Percentiles rank a stretch among this genome's conserved stretches.
Conservation (phyloP, 106 monocot species). For the Dactylorhiza incarnata region DNA sequence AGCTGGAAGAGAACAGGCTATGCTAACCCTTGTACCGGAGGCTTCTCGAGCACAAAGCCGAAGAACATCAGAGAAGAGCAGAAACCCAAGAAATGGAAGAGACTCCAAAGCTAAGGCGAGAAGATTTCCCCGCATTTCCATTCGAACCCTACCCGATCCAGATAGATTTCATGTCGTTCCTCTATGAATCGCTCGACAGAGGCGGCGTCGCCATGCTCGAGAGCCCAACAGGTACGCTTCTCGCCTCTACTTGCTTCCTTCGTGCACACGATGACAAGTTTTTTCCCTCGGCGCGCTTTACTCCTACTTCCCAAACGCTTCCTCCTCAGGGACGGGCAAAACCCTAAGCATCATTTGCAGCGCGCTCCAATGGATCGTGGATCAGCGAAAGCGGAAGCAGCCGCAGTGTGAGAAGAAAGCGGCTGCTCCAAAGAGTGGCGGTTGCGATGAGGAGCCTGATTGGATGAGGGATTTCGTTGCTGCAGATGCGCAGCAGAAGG, state of each 20-base stretch:
- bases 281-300: not conserved
- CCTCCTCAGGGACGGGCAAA: constrained; percentile 69
- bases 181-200: constrained; percentile 67
- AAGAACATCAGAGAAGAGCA: not conserved
- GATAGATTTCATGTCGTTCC: constrained; percentile 83
- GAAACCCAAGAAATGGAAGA: constrained; percentile 8
- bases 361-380: constrained; percentile 85
- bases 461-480: constrained; percentile 84
- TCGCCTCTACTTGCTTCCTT: not conserved
- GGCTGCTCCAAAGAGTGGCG: not conserved
- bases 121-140: constrained; percentile 79
- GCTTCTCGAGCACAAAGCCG: not conserved
- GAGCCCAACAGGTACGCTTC: constrained; percentile 71
- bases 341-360: constrained; percentile 98
- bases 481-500: not conserved
- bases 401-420: not conserved
- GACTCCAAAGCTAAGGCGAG: constrained; percentile 16
- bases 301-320: not conserved
- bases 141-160: constrained; percentile 93
- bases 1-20: not conserved
- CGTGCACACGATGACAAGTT: not conserved
- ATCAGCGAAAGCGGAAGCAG: constrained; percentile 23
- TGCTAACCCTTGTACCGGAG: no score
- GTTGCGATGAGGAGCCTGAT: constrained; percentile 68
- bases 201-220: constrained; percentile 93